Evolutionary conservation across 805 yeast species (phyloP), one percentile per base, ranked within the genome.

Genomic region (Lachancea sp.): DNA sequence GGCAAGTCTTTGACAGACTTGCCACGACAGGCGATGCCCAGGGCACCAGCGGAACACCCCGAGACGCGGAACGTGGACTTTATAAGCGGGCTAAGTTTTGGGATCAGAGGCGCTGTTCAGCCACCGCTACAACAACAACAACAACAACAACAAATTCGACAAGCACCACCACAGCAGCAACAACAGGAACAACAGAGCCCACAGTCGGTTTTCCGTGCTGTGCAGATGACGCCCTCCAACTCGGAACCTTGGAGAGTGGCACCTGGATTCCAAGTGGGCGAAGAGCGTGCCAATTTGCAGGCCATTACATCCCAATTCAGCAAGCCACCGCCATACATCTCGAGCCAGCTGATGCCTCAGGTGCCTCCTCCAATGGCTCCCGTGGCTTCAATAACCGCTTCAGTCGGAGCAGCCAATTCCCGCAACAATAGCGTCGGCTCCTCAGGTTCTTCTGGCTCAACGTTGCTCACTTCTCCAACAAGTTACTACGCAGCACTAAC

Each of bases 1-100:
- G 67, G 67, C 10, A 61, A 59, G 40, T 61, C 66, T 2, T 53
- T 62, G 36, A 52, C 60, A 8, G 67, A 61, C 49, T 51, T 61
- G 47, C 64, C 63, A 22, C 37, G 50, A 26, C 51, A 58, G 48
- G 45, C 50, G 29, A 22, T 47, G 39, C 45, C 38, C 17, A 22
- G 36, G 34, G 47, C 34, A 3, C 37, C 37, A 4, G 38, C 19
- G 15, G 30, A 30, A 13, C 25, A 22, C 25, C 45, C 39, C 45
- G 51, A 34, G 32, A 49, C 35, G 37, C 55, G 44, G 46, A 48
- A 36, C 16, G 43, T 53, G 36, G 62, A 60, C 48, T 62, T 62
- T 30, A 56, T 59, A 15, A 58, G 52, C 18, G 63, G 63, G 19
- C 56, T 57, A 38, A 49, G 50, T 3, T 36, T 25, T 46, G 49